Conservation (phyloP, 106 monocot species). For the Hemerocallis citrina region DNA sequence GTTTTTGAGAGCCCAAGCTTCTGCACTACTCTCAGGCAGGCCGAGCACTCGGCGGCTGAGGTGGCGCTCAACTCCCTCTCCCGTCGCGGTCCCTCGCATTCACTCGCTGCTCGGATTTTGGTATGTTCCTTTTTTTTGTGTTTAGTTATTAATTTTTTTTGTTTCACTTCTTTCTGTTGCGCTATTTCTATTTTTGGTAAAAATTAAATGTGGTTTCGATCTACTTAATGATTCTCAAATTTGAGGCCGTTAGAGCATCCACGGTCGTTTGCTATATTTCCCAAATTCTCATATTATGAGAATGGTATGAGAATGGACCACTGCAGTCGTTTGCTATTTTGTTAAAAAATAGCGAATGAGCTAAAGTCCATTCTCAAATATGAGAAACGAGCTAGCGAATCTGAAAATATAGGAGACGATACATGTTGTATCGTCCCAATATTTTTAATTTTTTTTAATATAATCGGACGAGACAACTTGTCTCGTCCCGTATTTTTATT, state of each 20-base stretch:
- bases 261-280: too few species aligned
- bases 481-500: too few species aligned
- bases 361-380: too few species aligned
- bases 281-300: not conserved
- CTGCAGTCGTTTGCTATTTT: not conserved
- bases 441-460: too few species aligned
- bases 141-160: not conserved
- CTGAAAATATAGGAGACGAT: too few species aligned
- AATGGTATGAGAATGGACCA: not conserved
- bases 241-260: too few species aligned
- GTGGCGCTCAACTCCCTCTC: conserved; percentile 75
- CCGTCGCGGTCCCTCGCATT: conserved; percentile 64
- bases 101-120: conserved; percentile 84
- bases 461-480: too few species aligned
- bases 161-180: not conserved
- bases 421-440: too few species aligned
- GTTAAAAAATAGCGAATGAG: too few species aligned
- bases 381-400: too few species aligned
- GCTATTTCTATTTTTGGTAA: not conserved
- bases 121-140: conserved; percentile 19
- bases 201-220: not conserved
- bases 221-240: not conserved
- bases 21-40: conserved; percentile 84
- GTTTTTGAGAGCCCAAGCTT: conserved; percentile 74
- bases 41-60: conserved; percentile 92